Evolutionary conservation across 1,139 yeast species (phyloP), one percentile per base, ranked within the genome.

Genomic region (Hyphopichia pseudoburtonii): DNA sequence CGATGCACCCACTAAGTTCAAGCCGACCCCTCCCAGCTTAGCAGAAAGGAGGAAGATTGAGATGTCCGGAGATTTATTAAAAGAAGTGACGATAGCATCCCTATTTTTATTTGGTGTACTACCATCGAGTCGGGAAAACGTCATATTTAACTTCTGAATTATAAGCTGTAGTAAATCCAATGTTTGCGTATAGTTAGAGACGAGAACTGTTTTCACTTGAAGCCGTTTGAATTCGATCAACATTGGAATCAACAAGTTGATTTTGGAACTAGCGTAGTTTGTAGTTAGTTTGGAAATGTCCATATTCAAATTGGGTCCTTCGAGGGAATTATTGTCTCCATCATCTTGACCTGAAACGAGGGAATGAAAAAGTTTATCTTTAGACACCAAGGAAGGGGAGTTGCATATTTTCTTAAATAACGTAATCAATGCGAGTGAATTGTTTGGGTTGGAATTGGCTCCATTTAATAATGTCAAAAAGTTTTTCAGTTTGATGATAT

Each of bases 1-100:
- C 0, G 96, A 88, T 0, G 96, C 98, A 1, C 98, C 98, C 22
- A 87, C 75, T 27, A 92, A 66, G 52, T 92, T 94, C 29, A 92
- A 69, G 0, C 99, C 99, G 44, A 86, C 82, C 0, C 99, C 99
- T 2, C 99, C 99, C 4, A 96, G 82, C 54, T 89, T 88, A 0
- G 97, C 85, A 2, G 97, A 88, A 17, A 94, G 62, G 17, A 92
- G 60, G 48, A 92, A 89, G 0, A 84, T 84, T 50, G 86, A 80
- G 7, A 70, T 65, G 1, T 65, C 48, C 1, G 69, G 52, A 0
- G 73, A 46, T 5, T 60, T 71, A 56, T 94, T 92, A 61, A 94
- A 92, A 14, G 73, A 64, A 22, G 73, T 76, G 1, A 92, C 96
- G 22, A 86, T 63, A 3, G 70, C 59, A 39, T 81, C 84, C 27